A percentile compares a stretch with the other conserved stretches of the same genome.
phyloP scores from a whole-genome alignment of 2,329 filamentous ascomycete genomes.

The Ramularia endophylla region DNA sequence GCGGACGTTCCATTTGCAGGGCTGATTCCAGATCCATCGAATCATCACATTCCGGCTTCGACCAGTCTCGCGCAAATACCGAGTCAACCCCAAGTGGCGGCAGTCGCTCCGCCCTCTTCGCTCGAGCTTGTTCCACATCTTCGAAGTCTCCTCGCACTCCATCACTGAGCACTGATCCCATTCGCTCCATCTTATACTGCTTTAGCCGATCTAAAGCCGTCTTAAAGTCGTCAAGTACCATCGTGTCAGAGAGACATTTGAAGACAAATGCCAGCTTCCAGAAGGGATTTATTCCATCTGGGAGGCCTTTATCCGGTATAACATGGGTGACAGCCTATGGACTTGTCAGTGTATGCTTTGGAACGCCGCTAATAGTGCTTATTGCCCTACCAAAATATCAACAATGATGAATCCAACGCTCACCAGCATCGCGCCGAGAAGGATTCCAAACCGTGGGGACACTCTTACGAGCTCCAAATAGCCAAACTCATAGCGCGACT shows the following conservation, averaged over 20 bases:
- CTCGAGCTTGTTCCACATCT: constrained; percentile 21
- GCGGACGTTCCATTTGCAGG: background rate
- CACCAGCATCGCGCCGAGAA: constrained; percentile 56
- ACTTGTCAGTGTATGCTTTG: no score
- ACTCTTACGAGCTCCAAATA: constrained; percentile 51
- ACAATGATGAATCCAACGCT: constrained; percentile 56
- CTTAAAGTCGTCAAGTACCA: constrained; percentile 65
- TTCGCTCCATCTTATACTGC: constrained; percentile 37
- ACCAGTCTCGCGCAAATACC: constrained; percentile 1
- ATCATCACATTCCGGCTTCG: background rate
- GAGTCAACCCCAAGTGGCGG: constrained; percentile 1
- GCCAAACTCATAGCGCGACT: constrained; percentile 54
- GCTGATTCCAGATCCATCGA: background rate
- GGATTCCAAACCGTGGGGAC: constrained; percentile 59
- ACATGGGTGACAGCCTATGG: constrained; percentile 50
- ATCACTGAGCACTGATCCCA: constrained; percentile 24
- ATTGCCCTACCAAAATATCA: constrained; percentile 56
- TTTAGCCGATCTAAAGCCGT: constrained; percentile 47
- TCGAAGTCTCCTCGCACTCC: constrained; percentile 23
- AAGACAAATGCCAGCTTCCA: constrained; percentile 61
- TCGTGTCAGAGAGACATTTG: constrained; percentile 62
- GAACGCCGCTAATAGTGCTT: no score
- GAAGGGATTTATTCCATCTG: constrained; percentile 59
- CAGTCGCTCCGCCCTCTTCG: constrained; percentile 14
- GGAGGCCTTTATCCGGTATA: constrained; percentile 21